Base-by-base conservation (phyloP, 441 rosid genomes). In the Rhodomyrtus psidioides region DNA sequence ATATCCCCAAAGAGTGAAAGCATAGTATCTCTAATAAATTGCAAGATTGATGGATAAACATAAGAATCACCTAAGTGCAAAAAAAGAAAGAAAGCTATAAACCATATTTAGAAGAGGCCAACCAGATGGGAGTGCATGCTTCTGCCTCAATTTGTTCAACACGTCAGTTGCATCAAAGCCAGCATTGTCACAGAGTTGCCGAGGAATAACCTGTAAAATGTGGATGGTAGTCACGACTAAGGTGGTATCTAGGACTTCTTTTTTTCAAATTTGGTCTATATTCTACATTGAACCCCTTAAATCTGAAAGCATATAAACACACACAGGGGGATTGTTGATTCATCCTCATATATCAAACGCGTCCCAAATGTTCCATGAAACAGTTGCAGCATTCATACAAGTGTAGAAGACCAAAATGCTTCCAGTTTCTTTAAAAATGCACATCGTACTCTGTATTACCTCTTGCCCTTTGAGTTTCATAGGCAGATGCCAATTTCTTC, bases 111-210 rank as follows among this genome's bases (percentile, higher is more conserved):
- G 79, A 82, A 55, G 74, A 75, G 23, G 79, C 91, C 82, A 87
- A 98, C 99, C 98, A 60, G 96, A 94, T 86, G 95, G 94, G 86
- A 94, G 94, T 26, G 98, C 97, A 90, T 98, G 99, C 85, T 98
- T 98, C 92, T 96, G 99, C 87, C 99, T 94, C 83, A 98, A 88
- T 93, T 98, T 98, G 93, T 96, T 98, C 91, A 98, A 91, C 81
- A 98, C 97, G 91, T 98, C 99, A 87, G 99, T 98, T 53, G 98
- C 97, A 93, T 96, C 99, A 92, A 95, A 98, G 86, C 99, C 99
- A 88, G 99, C 99, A 93, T 98, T 98, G 91, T 98, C 99, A 89
- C 99, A 98, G 62, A 98, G 93, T 85, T 98, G 99, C 53, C 98
- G 90, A 84, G 99, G 99, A 86, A 98, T 98, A 84, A 98, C 95